Base-by-base conservation (phyloP, 1,284 basidiomycete species). In the Neonothopanus nambi region DNA sequence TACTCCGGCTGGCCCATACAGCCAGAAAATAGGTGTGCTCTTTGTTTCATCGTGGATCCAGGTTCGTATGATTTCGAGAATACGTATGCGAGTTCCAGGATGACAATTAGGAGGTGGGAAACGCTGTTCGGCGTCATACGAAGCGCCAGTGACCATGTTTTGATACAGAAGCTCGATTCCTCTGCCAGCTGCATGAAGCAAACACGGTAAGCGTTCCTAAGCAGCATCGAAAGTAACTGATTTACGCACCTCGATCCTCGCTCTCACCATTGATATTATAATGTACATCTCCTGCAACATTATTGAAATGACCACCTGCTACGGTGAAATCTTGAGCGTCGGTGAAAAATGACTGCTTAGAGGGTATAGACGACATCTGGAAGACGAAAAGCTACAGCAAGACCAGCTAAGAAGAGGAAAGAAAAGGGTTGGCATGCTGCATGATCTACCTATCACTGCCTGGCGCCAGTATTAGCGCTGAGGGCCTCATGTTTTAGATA, bases 1-100 rank as follows among this genome's bases (percentile, higher is more conserved):
- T 8, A 38, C 37, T 4, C 63, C 63, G 8, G 57, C 57, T 2
- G 48, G 26, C 11, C 63, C 60, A 39, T 55, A 46, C 11, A 63
- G 49, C 60, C 57, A 63, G 33, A 55, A 59, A 1, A 40, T n/a
- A 1, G 18, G 23, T 6, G 17, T 42, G 1, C 15, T 18, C 8
- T 8, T 48, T 8, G 21, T 2, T 12, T 37, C 30, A 21, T 30
- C 36, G 8, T 17, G 17, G 24, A 55, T 38, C 48, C 53, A 50
- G 13, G n/a, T 5, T n/a, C 18, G 23, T 1, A 55, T 26, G 7
- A 20, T 18, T 17, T 39, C 43, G 5, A 51, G 42, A 30, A 55
- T 24, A 3, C 33, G 42, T n/a, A 15, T n/a, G 3, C 48, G 48
- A 30, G 53, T 55, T 5, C 36, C 53, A 5, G 33, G 42, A 24